Percentiles rank a stretch among this genome's conserved stretches.
phyloP scores from a whole-genome alignment of 2,329 filamentous ascomycete species.

The Fusarium dlaminii region DNA sequence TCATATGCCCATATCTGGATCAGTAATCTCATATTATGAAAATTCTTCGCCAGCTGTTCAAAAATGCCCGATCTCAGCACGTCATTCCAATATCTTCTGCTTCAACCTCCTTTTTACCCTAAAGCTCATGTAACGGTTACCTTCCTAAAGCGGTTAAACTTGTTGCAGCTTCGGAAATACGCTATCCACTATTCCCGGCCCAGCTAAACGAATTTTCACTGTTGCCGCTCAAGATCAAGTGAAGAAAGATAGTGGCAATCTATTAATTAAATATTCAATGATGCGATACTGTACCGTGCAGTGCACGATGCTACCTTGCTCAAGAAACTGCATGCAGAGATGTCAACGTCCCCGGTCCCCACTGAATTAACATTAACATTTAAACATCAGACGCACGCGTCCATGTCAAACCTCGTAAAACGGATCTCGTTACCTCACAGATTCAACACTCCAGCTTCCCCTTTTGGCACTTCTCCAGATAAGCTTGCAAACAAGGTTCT shows the following conservation, averaged over 20 bases:
- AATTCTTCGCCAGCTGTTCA: background rate
- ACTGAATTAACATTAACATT: conserved; percentile 22
- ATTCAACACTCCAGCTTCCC: conserved; percentile 16
- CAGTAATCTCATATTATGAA: background rate
- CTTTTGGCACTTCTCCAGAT: conserved; percentile 3
- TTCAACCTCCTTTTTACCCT: background rate
- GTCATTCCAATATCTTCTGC: background rate
- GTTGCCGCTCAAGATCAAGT: background rate
- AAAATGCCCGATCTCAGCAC: background rate
- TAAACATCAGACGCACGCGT: background rate
- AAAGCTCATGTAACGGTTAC: conserved; percentile 31
- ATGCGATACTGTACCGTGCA: background rate
- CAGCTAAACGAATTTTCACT: background rate
- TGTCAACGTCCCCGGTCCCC: conserved; percentile 4
- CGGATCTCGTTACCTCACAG: conserved; percentile 20
- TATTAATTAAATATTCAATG: background rate
- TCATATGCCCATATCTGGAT: background rate
- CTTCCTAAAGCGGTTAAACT: conserved; percentile 25
- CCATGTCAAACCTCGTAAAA: background rate
- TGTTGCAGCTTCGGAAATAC: conserved; percentile 12
- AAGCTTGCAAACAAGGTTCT: conserved; percentile 25
- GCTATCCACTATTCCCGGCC: background rate
- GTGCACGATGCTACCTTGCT: background rate
- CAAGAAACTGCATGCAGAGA: background rate
- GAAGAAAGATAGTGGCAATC: background rate